Conservation (phyloP, 352 stramenopile species). For the Phytopythium montanum region DNA sequence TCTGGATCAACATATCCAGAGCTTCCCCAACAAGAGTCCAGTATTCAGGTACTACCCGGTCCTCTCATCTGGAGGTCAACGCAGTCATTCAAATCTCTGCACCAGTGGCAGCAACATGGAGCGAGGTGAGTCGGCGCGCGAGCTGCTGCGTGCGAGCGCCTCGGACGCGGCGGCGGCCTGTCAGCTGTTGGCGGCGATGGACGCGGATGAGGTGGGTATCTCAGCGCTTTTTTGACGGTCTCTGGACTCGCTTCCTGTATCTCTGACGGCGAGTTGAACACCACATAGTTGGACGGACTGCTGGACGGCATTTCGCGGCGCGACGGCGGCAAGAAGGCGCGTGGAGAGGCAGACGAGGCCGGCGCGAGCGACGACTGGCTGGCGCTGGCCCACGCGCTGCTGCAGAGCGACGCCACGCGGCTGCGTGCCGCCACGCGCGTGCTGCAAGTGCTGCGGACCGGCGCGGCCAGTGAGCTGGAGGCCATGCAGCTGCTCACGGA, state of each 20-base stretch:
- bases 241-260: neutral
- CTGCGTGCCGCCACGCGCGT: constrained; percentile 54
- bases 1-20: too few species aligned
- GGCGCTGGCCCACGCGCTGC: constrained; percentile 52
- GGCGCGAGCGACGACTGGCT: constrained; percentile 44
- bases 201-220: constrained; percentile 46
- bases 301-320: constrained; percentile 48
- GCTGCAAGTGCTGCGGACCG: constrained; percentile 52
- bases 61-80: neutral
- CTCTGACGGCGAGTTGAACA: neutral
- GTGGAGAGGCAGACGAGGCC: constrained; percentile 15
- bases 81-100: constrained; percentile 6
- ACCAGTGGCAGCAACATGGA: neutral
- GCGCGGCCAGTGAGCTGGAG: constrained; percentile 59
- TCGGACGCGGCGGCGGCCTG: constrained; percentile 55
- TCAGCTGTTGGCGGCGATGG: constrained; percentile 57
- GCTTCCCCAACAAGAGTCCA: neutral
- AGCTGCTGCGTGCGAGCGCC: constrained; percentile 60
- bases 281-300: constrained; percentile 48
- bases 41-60: neutral
- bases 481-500: constrained; percentile 76
- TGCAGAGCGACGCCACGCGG: constrained; percentile 49
- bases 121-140: constrained; percentile 14
- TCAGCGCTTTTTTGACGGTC: neutral
- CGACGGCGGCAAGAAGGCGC: constrained; percentile 37